Evolutionary conservation across 2,329 filamentous ascomycete species (phyloP).

Genomic region (Fusarium foetens): DNA sequence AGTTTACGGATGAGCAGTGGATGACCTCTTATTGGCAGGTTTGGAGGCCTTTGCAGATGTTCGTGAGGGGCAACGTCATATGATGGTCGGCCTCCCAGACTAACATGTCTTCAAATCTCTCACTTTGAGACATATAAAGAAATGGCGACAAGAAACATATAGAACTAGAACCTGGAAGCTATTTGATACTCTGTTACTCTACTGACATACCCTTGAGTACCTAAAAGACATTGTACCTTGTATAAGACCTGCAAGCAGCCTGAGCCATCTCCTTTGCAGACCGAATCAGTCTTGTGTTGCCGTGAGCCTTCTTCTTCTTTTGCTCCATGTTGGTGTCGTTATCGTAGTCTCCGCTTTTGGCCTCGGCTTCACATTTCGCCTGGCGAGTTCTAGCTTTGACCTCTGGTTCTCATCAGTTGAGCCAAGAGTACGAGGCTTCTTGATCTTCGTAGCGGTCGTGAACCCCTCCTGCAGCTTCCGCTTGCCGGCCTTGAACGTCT

Average conservation of each 20-base stretch:
- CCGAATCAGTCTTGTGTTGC: neutral
- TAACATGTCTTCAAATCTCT: neutral
- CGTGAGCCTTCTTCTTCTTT: rapidly evolving
- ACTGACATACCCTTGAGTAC: too few species aligned
- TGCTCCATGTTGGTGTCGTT: neutral
- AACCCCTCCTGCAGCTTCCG: neutral
- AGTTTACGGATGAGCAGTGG: neutral
- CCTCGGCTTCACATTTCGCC: neutral
- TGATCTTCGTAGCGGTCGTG: neutral
- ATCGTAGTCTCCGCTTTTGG: neutral
- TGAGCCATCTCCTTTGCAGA: neutral
- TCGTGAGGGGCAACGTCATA: constrained; percentile 7
- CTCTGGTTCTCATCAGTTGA: neutral
- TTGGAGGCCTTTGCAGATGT: constrained; percentile 20
- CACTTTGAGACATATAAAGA: neutral
- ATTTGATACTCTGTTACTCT: rapidly evolving
- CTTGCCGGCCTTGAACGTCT: too few species aligned
- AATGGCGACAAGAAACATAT: neutral
- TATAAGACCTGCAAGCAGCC: neutral
- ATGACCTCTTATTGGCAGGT: constrained; percentile 12
- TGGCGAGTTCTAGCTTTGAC: neutral
- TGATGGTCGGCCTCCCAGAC: constrained; percentile 15
- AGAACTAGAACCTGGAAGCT: rapidly evolving
- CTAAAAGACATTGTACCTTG: too few species aligned
- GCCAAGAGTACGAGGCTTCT: neutral